These are phyloP conservation scores for Arabis alpina DNA, from an alignment of 345 rosid species.

Conservation along the genomic window DNA sequence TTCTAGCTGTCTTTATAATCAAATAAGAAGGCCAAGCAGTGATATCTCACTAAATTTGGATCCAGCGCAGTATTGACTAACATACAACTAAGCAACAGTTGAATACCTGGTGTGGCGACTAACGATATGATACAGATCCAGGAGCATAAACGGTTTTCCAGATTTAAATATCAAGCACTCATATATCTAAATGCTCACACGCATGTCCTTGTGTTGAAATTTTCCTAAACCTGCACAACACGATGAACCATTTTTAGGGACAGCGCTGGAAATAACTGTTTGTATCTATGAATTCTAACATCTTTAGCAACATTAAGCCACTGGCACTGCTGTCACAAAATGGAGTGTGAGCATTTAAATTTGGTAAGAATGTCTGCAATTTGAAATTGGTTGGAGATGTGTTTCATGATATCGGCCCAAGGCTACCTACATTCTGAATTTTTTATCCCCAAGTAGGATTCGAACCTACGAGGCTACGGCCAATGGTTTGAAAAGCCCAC, in stretches of 20 bases:
- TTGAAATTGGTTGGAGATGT: no score
- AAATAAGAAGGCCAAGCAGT: background rate
- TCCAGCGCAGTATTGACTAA: background rate
- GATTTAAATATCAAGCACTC: background rate
- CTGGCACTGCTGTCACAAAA: conserved; percentile 41
- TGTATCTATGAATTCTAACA: conserved; percentile 82
- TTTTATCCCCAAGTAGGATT: no score
- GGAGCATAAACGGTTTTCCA: background rate
- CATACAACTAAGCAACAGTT: background rate
- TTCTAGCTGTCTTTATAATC: background rate
- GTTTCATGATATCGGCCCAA: no score
- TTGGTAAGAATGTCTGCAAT: no score
- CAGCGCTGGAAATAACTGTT: conserved; percentile 65
- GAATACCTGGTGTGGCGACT: background rate
- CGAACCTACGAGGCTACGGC: no score
- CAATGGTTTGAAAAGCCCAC: no score
- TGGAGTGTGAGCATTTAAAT: background rate
- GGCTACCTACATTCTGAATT: no score
- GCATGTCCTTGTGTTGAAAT: conserved; percentile 77
- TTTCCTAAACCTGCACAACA: conserved; percentile 75
- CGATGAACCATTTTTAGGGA: conserved; percentile 84
- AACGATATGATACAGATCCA: background rate
- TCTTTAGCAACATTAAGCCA: conserved; percentile 83
- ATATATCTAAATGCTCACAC: conserved; percentile 71
- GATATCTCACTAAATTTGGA: background rate